Evolutionary conservation across 108 stramenopile species (phyloP), one percentile per base, ranked within the genome.

Genomic region (Conticribra weissflogii): DNA sequence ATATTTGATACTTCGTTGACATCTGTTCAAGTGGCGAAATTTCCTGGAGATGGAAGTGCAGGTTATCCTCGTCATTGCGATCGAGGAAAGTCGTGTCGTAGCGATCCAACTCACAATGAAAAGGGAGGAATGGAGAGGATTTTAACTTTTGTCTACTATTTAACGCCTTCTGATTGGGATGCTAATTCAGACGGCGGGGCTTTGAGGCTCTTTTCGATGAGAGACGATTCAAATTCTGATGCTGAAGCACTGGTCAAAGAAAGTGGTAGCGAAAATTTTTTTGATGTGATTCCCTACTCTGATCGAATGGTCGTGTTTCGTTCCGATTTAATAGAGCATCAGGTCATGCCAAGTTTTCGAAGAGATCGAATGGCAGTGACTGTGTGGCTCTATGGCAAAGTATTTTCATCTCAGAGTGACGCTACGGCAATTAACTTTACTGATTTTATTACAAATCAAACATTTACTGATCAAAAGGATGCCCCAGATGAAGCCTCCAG

Each of bases 271-370:
- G 17, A 57, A 14, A 18, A 23, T 54, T 68, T 55, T 29, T 71
- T 32, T 46, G 81, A 81, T 66, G 59, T 85, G 1, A 22, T 53
- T 16, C 88, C 88, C 9, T 74, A 70, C 62, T 74, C 75, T 3
- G 82, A 87, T 70, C 74, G 88, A 34, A 34, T 88, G 48, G 81
- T 91, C 17, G 63, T 86, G n/a, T 88, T 91, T 60, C 85, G 86
- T 32, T 85, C 87, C 0, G 89, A 90, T 68, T 4, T 65, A 14
- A 64, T 87, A 2, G 82, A 87, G 52, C 90, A 91, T 70, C 73
- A 88, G 71, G 90, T 91, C 17, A 49, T 85, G 56, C 88, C 88
- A 16, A 83, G 79, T 59, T 33, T 71, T 12, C 73, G 82, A 32
- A 47, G 87, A 47, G 58, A 74, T 17, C 80, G 90, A 22, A 67